Percentiles rank a stretch among this genome's conserved stretches.
Evolutionary conservation across 2,329 filamentous ascomycete genomes (phyloP).

Genomic region (Knoxdaviesia proteae): DNA sequence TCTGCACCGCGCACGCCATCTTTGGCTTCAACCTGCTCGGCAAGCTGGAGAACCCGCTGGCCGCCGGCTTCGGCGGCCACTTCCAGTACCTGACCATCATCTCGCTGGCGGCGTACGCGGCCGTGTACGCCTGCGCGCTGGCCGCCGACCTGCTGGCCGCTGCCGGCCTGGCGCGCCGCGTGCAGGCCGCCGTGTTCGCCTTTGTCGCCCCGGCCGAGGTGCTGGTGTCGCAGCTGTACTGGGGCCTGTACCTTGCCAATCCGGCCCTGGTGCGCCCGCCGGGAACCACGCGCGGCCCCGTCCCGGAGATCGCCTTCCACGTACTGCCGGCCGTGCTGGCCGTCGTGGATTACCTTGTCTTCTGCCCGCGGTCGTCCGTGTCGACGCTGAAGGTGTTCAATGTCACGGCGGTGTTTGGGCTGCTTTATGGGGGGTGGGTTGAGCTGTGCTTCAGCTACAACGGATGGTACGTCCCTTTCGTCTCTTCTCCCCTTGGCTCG

Average conservation of each 20-base stretch:
- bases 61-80: constrained; percentile 42
- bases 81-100: constrained; percentile 58
- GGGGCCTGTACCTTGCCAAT: constrained; percentile 41
- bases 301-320: constrained; percentile 44
- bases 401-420: no score
- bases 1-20: constrained; percentile 29
- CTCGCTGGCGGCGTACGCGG: constrained; percentile 38
- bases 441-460: no score
- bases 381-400: no score
- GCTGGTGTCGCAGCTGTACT: constrained; percentile 52
- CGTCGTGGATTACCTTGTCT: no score
- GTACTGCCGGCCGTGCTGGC: constrained; percentile 30
- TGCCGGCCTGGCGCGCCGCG: constrained; percentile 27
- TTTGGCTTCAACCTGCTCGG: constrained; percentile 31
- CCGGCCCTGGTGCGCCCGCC: constrained; percentile 29
- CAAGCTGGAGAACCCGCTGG: constrained; percentile 28
- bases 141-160: constrained; percentile 41
- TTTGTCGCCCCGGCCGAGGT: constrained; percentile 49
- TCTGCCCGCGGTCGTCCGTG: no score
- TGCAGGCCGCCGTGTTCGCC: constrained; percentile 48
- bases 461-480: no score
- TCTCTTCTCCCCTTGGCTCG: no score
- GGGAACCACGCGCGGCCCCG: constrained; percentile 30
- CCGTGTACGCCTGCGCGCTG: constrained; percentile 38
- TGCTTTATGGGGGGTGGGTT: no score